phyloP scores from a whole-genome alignment of 2,329 filamentous ascomycete genomes.

The Raffaelea arxii region DNA sequence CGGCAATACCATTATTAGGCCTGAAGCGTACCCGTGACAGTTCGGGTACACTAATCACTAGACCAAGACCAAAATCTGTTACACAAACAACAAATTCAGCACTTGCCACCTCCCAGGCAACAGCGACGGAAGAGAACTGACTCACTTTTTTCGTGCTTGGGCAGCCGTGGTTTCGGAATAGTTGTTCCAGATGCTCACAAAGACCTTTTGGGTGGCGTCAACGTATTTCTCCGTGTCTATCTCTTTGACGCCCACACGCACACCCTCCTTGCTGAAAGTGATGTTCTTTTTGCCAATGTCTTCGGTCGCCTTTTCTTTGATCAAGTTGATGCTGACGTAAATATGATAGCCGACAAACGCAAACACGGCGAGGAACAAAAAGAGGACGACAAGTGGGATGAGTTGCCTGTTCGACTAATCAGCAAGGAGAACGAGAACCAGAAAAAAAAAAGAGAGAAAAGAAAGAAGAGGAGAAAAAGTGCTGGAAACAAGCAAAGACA shows the following conservation, averaged over 20 bases:
- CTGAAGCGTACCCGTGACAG: too few relatives aligned
- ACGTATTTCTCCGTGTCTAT: slow-evolving; percentile 60
- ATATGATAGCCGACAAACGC: slow-evolving; percentile 64
- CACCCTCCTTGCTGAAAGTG: slow-evolving; percentile 63
- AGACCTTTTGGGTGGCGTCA: slow-evolving; percentile 60
- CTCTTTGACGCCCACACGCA: slow-evolving; percentile 62
- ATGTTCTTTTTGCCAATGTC: slow-evolving; percentile 70
- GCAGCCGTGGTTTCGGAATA: slow-evolving; percentile 18
- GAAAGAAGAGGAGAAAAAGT: background rate
- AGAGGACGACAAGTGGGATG: slow-evolving; percentile 56
- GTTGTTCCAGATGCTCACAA: slow-evolving; percentile 58
- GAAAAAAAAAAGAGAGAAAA: background rate
- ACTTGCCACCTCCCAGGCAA: too few relatives aligned
- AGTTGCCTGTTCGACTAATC: too few relatives aligned
- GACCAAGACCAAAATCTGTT: too few relatives aligned
- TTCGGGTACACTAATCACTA: too few relatives aligned
- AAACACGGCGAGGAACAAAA: slow-evolving; percentile 44
- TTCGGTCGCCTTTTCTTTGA: slow-evolving; percentile 54
- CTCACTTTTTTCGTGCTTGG: slow-evolving; percentile 19
- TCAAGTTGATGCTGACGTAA: slow-evolving; percentile 57
- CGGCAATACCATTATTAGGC: too few relatives aligned
- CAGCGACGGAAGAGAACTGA: too few relatives aligned
- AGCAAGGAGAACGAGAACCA: background rate
- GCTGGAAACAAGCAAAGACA: background rate
- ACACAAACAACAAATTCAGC: too few relatives aligned